Evolutionary conservation across 345 rosid species (phyloP).

Genomic region (Brassica cretica): DNA sequence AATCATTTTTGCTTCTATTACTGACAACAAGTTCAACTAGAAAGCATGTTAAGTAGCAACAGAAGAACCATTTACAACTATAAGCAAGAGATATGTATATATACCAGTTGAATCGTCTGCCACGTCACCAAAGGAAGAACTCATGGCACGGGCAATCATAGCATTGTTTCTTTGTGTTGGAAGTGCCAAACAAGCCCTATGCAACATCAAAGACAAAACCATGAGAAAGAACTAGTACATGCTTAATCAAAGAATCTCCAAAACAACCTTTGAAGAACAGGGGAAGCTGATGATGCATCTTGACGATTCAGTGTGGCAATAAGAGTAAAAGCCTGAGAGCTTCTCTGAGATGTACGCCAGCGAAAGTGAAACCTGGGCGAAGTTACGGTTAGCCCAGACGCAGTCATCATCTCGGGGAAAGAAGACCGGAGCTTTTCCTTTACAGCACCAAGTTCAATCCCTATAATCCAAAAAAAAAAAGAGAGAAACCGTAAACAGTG

Average conservation of each 20-base stretch:
- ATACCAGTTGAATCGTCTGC: constrained; percentile 58
- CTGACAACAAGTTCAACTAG: neutral
- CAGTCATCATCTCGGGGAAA: constrained; percentile 56
- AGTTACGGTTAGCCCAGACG: constrained; percentile 59
- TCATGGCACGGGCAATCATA: constrained; percentile 60
- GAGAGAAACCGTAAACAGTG: neutral
- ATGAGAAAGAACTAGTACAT: neutral
- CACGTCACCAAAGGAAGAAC: constrained; percentile 74
- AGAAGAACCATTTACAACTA: neutral
- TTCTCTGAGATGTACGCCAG: constrained; percentile 42
- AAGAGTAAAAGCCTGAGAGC: constrained; percentile 38
- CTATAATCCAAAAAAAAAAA: neutral
- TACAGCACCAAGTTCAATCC: constrained; percentile 28
- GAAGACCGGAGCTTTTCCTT: constrained; percentile 8
- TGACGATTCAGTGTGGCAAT: constrained; percentile 31
- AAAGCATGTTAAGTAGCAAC: neutral
- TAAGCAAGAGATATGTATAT: neutral
- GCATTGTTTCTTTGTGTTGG: constrained; percentile 40
- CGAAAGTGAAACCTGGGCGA: constrained; percentile 54
- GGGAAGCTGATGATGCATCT: constrained; percentile 20
- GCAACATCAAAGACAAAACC: constrained; percentile 9
- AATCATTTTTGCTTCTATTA: neutral
- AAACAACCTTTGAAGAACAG: constrained; percentile 47
- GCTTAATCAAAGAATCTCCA: constrained; percentile 4
- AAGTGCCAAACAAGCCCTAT: constrained; percentile 39